Evolutionary conservation across 2,329 filamentous ascomycete genomes (phyloP), one percentile per base, ranked within the genome.

Genomic region (Byssoonygena ceratinophila): DNA sequence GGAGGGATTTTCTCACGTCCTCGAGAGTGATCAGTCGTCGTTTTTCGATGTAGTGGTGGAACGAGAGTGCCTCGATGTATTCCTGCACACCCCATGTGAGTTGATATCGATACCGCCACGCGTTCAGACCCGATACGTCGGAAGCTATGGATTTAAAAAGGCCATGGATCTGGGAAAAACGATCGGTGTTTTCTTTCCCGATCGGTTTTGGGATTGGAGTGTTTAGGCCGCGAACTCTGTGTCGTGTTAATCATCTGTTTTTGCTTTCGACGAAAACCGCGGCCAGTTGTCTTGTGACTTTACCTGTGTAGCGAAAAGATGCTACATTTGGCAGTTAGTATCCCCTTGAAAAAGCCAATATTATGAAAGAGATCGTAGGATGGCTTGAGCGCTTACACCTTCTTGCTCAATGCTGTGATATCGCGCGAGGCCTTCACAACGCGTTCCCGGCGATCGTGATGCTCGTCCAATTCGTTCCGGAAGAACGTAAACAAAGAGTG

Each of bases 351-450:
- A 34, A 34, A 3, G 31, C 31, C 8, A 3, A 7, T 12, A 34
- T 12, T 12, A 12, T 34, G 11, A 3, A 34, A 3, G 4, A 6
- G 5, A 34, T 34, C 8, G 11, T 43, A 23, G 1, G 2, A n/a
- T 20, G 3, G 8, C 22, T 14, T 27, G 46, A 14, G 43, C 32
- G 59, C 76, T 71, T 70, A 94, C 89, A 97, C 94, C 73, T 97
- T 98, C 76, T 98, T 98, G 70, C 88, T 95, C 51, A 89, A 75
- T 0, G 88, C 89, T 5, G 92, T 98, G 54, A 98, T 86, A 67
- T 98, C 92, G 57, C 91, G 77, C 7, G 87, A 94, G 1, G 83
- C 84, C 73, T 97, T 98, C 64, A 94, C 86, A 60, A 95, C 82
- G 50, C 85, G 81, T 72, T 96, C 90, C 53, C 89, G 80, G 14